phyloP scores from a whole-genome alignment of 257 asterid species.

The Osmanthus fragrans region DNA sequence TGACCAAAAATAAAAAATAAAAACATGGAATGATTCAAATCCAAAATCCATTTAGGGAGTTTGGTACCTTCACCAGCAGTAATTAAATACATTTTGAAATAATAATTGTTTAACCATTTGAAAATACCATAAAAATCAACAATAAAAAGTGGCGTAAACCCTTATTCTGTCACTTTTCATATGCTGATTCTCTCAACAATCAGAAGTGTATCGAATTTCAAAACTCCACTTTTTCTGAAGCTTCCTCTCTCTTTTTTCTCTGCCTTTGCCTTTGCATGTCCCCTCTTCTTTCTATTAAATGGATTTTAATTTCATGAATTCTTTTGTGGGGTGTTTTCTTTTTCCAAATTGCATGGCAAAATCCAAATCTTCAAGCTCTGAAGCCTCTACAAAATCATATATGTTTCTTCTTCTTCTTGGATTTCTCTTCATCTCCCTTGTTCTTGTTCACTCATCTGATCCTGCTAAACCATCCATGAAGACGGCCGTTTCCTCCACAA shows the following conservation, averaged over 20 bases:
- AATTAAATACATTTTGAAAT: neutral
- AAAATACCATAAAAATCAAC: conserved; percentile 18
- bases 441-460: conserved; percentile 29
- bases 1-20: too few species aligned
- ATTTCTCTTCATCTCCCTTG: conserved; percentile 32
- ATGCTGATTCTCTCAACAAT: conserved; percentile 21
- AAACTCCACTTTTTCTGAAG: conserved; percentile 31
- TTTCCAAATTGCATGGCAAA: conserved; percentile 71
- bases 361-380: conserved; percentile 26
- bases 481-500: neutral
- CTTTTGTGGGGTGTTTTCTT: conserved; percentile 53
- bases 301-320: conserved; percentile 59
- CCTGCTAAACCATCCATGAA: conserved; percentile 21
- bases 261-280: conserved; percentile 12
- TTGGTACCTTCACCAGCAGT: neutral
- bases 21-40: too few species aligned
- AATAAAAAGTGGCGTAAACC: conserved; percentile 7
- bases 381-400: conserved; percentile 24
- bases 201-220: conserved; percentile 47
- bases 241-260: conserved; percentile 20
- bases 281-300: conserved; percentile 41
- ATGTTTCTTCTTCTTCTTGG: conserved; percentile 25
- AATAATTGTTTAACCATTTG: neutral
- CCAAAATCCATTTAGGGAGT: neutral
- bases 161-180: neutral